These are phyloP conservation scores for Beauveria australis DNA, from an alignment of 2,329 filamentous ascomycete genomes.

Conservation along the genomic window DNA sequence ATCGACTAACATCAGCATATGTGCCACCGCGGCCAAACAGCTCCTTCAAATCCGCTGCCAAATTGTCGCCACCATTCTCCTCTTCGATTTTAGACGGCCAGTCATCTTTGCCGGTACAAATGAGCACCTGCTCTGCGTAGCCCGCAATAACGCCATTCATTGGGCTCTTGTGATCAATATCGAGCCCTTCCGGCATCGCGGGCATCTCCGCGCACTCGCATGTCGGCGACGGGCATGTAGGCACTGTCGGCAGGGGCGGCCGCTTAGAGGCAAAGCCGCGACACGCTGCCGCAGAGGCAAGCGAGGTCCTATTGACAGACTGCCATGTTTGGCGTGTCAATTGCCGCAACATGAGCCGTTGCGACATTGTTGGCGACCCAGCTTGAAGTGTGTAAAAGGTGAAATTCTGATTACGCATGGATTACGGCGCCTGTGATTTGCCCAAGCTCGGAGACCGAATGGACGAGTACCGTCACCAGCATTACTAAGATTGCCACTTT, in stretches of 20 bases:
- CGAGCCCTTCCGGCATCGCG: constrained; percentile 54
- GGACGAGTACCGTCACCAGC: constrained; percentile 5
- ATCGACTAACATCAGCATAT: constrained; percentile 54
- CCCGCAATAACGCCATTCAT: constrained; percentile 69
- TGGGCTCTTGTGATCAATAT: constrained; percentile 63
- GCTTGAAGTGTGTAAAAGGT: neutral
- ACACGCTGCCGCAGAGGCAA: neutral
- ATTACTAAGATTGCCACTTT: constrained; percentile 3
- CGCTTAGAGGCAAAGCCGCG: constrained; percentile 11
- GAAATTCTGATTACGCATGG: constrained; percentile 7
- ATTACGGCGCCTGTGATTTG: constrained; percentile 9
- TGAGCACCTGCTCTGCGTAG: constrained; percentile 74
- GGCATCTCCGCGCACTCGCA: constrained; percentile 67
- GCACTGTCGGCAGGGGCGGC: constrained; percentile 35
- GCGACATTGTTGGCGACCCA: constrained; percentile 5
- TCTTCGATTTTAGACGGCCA: constrained; percentile 83
- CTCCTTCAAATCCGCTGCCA: constrained; percentile 65
- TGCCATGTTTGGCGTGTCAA: neutral
- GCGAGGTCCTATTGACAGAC: neutral
- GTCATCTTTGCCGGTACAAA: constrained; percentile 72
- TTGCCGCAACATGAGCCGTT: constrained; percentile 6
- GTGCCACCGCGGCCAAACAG: constrained; percentile 57
- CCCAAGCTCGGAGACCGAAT: constrained; percentile 11
- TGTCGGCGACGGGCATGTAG: constrained; percentile 63
- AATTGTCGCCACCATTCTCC: constrained; percentile 57